These are phyloP conservation scores for Arthrocladium fulminans DNA, from an alignment of 2,329 filamentous ascomycete genomes.

Conservation along the genomic window DNA sequence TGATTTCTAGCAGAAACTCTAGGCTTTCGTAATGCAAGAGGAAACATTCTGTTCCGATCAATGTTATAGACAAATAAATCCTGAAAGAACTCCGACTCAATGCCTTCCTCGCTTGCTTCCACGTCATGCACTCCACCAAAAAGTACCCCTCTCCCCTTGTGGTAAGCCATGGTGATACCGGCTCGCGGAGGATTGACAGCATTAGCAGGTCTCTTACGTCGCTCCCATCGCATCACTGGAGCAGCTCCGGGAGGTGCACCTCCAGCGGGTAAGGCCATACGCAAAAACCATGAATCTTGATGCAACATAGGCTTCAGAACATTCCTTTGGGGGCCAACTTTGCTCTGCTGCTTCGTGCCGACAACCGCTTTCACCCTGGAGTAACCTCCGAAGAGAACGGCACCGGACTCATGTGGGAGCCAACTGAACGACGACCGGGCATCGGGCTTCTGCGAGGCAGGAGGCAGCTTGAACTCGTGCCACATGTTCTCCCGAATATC, in stretches of 20 bases:
- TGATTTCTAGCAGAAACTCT: slow-evolving; percentile 54
- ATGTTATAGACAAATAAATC: slow-evolving; percentile 87
- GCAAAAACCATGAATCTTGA: slow-evolving; percentile 88
- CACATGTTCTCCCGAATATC: slow-evolving; percentile 81
- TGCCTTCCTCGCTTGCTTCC: slow-evolving; percentile 83
- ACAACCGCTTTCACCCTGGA: slow-evolving; percentile 72
- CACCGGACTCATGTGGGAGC: slow-evolving; percentile 80
- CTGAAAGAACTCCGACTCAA: slow-evolving; percentile 97
- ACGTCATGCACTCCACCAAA: slow-evolving; percentile 95
- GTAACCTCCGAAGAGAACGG: slow-evolving; percentile 87
- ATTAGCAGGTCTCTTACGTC: slow-evolving; percentile 85
- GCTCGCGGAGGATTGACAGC: slow-evolving; percentile 73
- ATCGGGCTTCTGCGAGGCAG: slow-evolving; percentile 74
- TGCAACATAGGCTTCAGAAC: slow-evolving; percentile 80
- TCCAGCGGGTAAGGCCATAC: slow-evolving; percentile 61
- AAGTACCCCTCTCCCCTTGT: slow-evolving; percentile 83
- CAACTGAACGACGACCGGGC: slow-evolving; percentile 85
- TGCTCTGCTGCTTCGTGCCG: slow-evolving; percentile 33
- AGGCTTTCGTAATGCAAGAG: slow-evolving; percentile 64
- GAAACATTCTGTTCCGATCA: slow-evolving; percentile 91
- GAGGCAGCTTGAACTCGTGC: slow-evolving; percentile 65
- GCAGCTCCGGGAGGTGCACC: slow-evolving; percentile 58
- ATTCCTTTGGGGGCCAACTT: slow-evolving; percentile 52
- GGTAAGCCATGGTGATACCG: slow-evolving; percentile 86
- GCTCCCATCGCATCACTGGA: slow-evolving; percentile 80